Conservation (phyloP, 2,329 filamentous ascomycete genomes). For the Cladosporium sp. region DNA sequence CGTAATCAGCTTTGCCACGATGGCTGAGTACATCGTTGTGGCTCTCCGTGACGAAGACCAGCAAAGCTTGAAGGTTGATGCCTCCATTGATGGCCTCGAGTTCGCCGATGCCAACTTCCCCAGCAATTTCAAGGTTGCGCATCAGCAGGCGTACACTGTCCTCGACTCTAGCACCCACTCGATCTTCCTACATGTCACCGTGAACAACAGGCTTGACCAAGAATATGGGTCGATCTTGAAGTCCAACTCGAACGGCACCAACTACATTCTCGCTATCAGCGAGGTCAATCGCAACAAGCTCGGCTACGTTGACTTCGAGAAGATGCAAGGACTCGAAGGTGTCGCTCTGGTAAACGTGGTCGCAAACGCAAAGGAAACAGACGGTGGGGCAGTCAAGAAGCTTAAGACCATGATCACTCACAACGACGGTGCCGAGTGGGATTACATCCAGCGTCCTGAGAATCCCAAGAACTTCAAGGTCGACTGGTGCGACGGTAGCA, state of each 20-base stretch:
- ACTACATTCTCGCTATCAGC: constrained; percentile 76
- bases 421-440: constrained; percentile 90
- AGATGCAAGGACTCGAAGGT: constrained; percentile 85
- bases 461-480: constrained; percentile 65
- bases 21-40: constrained; percentile 94
- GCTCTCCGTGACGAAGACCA: constrained; percentile 63
- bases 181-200: constrained; percentile 87
- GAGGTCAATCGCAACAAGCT: constrained; percentile 72
- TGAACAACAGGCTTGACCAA: constrained; percentile 57
- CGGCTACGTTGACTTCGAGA: constrained; percentile 92
- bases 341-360: constrained; percentile 84
- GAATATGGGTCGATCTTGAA: constrained; percentile 87
- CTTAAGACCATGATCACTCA: constrained; percentile 90
- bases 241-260: constrained; percentile 97
- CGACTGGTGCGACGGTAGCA: constrained; percentile 60
- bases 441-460: constrained; percentile 63
- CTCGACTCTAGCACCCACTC: constrained; percentile 92
- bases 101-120: constrained; percentile 86
- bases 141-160: constrained; percentile 82
- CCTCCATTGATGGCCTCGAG: constrained; percentile 74
- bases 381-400: constrained; percentile 63
- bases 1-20: constrained; percentile 81
- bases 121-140: constrained; percentile 69
- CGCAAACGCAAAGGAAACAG: constrained; percentile 60
- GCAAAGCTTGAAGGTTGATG: constrained; percentile 66